phyloP scores from a whole-genome alignment of 2,329 filamentous ascomycete genomes.

The Cercospora zeina region DNA sequence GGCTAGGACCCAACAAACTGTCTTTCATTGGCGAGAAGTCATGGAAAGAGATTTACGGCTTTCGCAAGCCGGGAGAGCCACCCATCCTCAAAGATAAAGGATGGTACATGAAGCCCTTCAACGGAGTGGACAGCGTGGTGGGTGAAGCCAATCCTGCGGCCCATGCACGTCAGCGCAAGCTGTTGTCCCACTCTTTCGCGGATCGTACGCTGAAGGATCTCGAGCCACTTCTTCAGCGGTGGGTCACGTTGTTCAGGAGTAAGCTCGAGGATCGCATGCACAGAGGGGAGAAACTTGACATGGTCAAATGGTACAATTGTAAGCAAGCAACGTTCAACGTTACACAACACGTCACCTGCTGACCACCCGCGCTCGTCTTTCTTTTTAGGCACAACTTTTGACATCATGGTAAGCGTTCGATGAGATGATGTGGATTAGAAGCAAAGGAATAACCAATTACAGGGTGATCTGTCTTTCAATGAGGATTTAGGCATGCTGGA shows the following conservation, averaged over 20 bases:
- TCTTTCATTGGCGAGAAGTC: constrained; percentile 36
- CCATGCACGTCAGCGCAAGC: constrained; percentile 29
- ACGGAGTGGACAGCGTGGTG: constrained; percentile 18
- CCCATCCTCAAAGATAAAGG: constrained; percentile 24
- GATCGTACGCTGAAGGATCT: constrained; percentile 34
- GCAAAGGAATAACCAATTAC: background rate
- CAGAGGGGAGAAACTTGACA: constrained; percentile 26
- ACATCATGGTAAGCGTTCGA: constrained; percentile 29
- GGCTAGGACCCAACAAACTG: constrained; percentile 45
- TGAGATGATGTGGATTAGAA: background rate
- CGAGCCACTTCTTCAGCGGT: constrained; percentile 33
- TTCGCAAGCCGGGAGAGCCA: constrained; percentile 19
- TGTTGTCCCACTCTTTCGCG: constrained; percentile 31
- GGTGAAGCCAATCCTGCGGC: constrained; percentile 23
- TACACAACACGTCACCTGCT: background rate
- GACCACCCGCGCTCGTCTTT: background rate
- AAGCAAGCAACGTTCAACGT: background rate
- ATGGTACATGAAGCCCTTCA: background rate
- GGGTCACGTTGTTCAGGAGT: constrained; percentile 24
- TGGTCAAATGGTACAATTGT: constrained; percentile 33
- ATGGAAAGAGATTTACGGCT: constrained; percentile 34
- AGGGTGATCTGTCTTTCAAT: constrained; percentile 34
- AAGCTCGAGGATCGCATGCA: constrained; percentile 24
- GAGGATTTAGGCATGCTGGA: constrained; percentile 34
- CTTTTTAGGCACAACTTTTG: constrained; percentile 26